phyloP scores from a whole-genome alignment of 495 filamentous ascomycete species.

The Neurospora cerealis region DNA sequence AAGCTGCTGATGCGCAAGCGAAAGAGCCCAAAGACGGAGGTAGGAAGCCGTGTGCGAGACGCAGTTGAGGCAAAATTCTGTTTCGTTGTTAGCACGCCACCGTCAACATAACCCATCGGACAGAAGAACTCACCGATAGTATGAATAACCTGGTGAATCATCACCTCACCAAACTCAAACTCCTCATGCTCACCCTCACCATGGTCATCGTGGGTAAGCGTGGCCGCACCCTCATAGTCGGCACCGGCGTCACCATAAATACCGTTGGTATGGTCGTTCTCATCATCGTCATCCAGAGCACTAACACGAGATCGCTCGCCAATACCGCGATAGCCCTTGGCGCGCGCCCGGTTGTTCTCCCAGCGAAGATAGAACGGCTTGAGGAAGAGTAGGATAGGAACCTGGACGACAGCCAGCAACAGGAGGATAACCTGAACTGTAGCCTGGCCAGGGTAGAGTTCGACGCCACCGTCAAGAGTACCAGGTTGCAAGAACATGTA shows the following conservation, averaged over 20 bases:
- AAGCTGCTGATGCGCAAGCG: slow-evolving; percentile 94
- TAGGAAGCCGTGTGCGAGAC: slow-evolving; percentile 99
- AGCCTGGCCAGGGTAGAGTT: slow-evolving; percentile 68
- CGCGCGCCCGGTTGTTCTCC: slow-evolving; percentile 84
- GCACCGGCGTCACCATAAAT: slow-evolving; percentile 67
- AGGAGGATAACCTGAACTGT: slow-evolving; percentile 66
- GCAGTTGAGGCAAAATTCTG: slow-evolving; percentile 98
- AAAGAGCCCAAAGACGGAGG: slow-evolving; percentile 95
- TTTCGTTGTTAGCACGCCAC: background rate
- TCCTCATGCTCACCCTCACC: slow-evolving; percentile 77
- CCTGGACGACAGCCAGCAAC: slow-evolving; percentile 74
- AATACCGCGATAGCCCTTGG: slow-evolving; percentile 82
- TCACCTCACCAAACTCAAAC: slow-evolving; percentile 90
- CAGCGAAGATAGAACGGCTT: slow-evolving; percentile 90
- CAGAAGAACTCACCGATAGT: slow-evolving; percentile 64
- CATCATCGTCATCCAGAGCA: slow-evolving; percentile 77
- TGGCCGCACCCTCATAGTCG: slow-evolving; percentile 68
- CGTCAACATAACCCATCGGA: background rate
- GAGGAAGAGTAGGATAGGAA: slow-evolving; percentile 83
- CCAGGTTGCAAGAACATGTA: slow-evolving; percentile 97
- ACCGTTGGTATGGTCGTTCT: slow-evolving; percentile 36
- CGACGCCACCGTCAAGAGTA: slow-evolving; percentile 49
- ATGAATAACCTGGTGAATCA: slow-evolving; percentile 99
- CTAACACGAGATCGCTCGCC: slow-evolving; percentile 79
- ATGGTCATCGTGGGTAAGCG: slow-evolving; percentile 75